These are phyloP conservation scores for Piedraia hortae DNA, from an alignment of 2,329 filamentous ascomycete genomes.

Conservation along the genomic window DNA sequence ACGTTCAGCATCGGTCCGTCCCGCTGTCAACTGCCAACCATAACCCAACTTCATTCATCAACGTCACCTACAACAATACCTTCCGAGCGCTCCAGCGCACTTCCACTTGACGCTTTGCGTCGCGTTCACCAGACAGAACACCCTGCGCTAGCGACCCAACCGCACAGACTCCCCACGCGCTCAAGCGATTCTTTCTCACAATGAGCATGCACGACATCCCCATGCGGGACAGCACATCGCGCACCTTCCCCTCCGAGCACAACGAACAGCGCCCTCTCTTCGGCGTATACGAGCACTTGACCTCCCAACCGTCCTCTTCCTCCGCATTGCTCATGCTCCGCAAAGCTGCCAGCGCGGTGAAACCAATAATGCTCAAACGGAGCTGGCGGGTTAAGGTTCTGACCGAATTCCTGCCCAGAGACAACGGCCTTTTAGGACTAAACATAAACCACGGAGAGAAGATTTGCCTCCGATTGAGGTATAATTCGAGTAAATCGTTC, in stretches of 20 bases:
- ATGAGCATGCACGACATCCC: too few relatives aligned
- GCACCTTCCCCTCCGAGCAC: conserved; percentile 13
- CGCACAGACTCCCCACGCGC: too few relatives aligned
- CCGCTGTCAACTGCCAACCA: too few relatives aligned
- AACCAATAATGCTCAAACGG: conserved; percentile 77
- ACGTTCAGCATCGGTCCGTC: too few relatives aligned
- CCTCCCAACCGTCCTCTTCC: conserved; percentile 17
- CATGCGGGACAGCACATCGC: too few relatives aligned
- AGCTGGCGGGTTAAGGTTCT: conserved; percentile 55
- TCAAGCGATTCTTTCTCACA: too few relatives aligned
- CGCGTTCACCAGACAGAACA: too few relatives aligned
- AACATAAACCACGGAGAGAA: conserved; percentile 52
- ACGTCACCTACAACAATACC: too few relatives aligned
- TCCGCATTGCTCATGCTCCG: conserved; percentile 33
- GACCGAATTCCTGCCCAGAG: conserved; percentile 58
- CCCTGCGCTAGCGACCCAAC: too few relatives aligned
- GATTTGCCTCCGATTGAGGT: conserved; percentile 60
- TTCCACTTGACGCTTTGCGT: too few relatives aligned
- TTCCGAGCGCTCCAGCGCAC: too few relatives aligned
- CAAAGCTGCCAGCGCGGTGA: conserved; percentile 66
- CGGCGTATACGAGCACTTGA: conserved; percentile 22
- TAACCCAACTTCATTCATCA: too few relatives aligned
- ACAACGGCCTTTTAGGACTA: conserved; percentile 46
- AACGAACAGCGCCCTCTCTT: conserved; percentile 22
- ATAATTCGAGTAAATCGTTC: conserved; percentile 50